Conservation (phyloP, 1,284 basidiomycete species). For the Ustilago crameri region DNA sequence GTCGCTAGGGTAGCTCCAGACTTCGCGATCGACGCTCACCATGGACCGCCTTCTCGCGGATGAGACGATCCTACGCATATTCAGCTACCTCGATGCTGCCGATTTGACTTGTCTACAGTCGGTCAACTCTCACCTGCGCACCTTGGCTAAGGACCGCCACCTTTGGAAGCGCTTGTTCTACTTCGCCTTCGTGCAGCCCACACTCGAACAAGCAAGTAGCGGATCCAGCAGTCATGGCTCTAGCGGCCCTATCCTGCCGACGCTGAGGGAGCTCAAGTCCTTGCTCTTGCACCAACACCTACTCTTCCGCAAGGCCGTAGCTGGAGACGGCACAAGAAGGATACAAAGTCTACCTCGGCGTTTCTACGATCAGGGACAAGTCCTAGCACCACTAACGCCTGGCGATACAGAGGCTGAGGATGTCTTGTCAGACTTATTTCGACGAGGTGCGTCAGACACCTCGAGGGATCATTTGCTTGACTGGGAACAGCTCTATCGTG, state of each 20-base stretch:
- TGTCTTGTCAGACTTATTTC: conserved; percentile 1
- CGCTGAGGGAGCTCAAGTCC: conserved; percentile 36
- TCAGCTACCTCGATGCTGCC: conserved; percentile 25
- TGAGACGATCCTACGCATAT: conserved; percentile 31
- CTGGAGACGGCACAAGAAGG: conserved; percentile 14
- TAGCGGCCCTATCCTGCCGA: conserved; percentile 11
- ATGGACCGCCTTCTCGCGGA: conserved; percentile 32
- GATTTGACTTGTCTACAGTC: conserved; percentile 29
- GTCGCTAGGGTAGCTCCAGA: too few relatives aligned
- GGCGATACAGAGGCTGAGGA: not conserved
- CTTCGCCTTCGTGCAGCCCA: conserved; percentile 25
- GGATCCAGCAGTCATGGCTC: not conserved
- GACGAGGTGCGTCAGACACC: not conserved
- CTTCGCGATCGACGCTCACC: not conserved
- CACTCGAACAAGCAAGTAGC: not conserved
- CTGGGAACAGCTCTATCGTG: conserved; percentile 46
- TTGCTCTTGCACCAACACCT: conserved; percentile 40
- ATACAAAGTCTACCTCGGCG: conserved; percentile 27
- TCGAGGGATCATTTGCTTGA: conserved; percentile 24
- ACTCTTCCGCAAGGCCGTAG: conserved; percentile 7
- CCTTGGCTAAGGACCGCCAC: conserved; percentile 40
- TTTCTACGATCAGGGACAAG: conserved; percentile 6
- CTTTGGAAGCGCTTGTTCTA: conserved; percentile 48
- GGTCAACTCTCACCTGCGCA: conserved; percentile 23
- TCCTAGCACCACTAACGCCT: not conserved